phyloP scores from a whole-genome alignment of 306 rosid genomes.

The Cicer yamashitae region DNA sequence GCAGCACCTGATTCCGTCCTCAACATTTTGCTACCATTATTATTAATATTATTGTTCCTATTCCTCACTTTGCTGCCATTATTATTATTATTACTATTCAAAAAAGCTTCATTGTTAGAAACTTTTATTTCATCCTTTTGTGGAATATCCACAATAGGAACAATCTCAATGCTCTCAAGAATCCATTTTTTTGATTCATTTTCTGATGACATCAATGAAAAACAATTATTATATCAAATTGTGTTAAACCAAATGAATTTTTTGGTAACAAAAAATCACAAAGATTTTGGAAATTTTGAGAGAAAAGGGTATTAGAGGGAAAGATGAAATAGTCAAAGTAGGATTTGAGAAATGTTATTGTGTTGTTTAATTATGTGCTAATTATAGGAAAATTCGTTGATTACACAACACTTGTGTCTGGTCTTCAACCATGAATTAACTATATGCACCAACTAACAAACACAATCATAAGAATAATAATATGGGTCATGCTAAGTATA shows the following conservation, averaged over 20 bases:
- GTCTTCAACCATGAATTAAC: slow-evolving; percentile 30
- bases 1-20: slow-evolving; percentile 59
- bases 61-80: slow-evolving; percentile 40
- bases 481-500: no score
- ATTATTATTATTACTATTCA: not conserved
- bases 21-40: slow-evolving; percentile 40
- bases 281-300: slow-evolving; percentile 19
- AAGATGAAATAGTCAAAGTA: slow-evolving; percentile 38
- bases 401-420: slow-evolving; percentile 7
- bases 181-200: slow-evolving; percentile 54
- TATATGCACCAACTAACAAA: not conserved
- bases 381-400: slow-evolving; percentile 29
- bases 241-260: not conserved
- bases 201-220: slow-evolving; percentile 52
- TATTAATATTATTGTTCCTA: slow-evolving; percentile 27
- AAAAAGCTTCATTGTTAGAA: slow-evolving; percentile 29
- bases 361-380: slow-evolving; percentile 14
- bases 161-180: slow-evolving; percentile 68
- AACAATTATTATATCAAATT: not conserved
- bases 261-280: slow-evolving; percentile 1
- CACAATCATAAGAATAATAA: not conserved
- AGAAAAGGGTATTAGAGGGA: slow-evolving; percentile 36
- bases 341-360: slow-evolving; percentile 17
- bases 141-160: slow-evolving; percentile 52
- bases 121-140: slow-evolving; percentile 7